A percentile compares a stretch with the other conserved stretches of the same genome.
Evolutionary conservation across 2,329 filamentous ascomycete species (phyloP).

Genomic region (Aspergillus sp.): DNA sequence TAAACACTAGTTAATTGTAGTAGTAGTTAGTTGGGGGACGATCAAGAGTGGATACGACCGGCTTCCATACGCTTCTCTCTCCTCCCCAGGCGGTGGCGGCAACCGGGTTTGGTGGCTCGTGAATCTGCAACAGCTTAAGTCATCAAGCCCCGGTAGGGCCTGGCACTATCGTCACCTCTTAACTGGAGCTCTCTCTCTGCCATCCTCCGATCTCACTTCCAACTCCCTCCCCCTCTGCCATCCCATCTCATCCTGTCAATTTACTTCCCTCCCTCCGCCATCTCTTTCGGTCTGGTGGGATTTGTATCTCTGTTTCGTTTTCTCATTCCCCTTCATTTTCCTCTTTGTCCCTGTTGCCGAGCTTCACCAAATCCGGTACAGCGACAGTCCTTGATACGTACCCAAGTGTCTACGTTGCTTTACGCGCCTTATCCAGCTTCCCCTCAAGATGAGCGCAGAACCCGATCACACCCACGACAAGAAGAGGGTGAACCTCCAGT

Average conservation of each 20-base stretch:
- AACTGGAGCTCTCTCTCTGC: constrained; percentile 35
- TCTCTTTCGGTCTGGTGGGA: constrained; percentile 19
- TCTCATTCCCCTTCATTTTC: constrained; percentile 10
- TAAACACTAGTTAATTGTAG: neutral
- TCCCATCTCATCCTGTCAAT: constrained; percentile 14
- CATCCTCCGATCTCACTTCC: constrained; percentile 32
- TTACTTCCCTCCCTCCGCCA: constrained; percentile 15
- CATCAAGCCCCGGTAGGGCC: constrained; percentile 25
- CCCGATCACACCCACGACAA: constrained; percentile 65
- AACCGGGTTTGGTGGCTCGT: constrained; percentile 13
- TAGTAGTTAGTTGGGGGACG: neutral
- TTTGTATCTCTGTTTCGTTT: constrained; percentile 12
- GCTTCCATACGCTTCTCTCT: constrained; percentile 43
- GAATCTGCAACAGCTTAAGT: constrained; percentile 30
- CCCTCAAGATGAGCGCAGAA: constrained; percentile 68
- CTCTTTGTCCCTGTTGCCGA: constrained; percentile 20
- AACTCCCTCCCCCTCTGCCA: constrained; percentile 12
- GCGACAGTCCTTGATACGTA: constrained; percentile 21
- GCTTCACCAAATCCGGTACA: constrained; percentile 18
- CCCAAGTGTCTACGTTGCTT: constrained; percentile 25
- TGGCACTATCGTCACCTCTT: constrained; percentile 42
- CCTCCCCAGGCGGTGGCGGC: constrained; percentile 30
- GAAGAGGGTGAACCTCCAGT: constrained; percentile 83
- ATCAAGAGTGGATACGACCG: constrained; percentile 28
- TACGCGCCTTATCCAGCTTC: constrained; percentile 28